phyloP scores from a whole-genome alignment of 2,329 filamentous ascomycete genomes.

The Colletotrichum aenigma region DNA sequence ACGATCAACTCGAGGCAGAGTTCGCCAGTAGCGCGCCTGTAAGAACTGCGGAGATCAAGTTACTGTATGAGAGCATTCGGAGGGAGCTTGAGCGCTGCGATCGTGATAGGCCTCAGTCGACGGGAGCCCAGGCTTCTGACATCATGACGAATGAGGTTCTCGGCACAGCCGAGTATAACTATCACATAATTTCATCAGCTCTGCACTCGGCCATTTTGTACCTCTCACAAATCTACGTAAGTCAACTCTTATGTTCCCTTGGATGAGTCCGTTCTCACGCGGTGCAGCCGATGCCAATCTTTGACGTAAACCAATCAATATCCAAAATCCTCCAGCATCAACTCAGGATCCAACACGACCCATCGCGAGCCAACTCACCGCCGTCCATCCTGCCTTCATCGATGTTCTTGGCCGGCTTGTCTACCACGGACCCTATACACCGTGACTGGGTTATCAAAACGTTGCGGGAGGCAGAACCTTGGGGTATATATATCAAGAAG shows the following conservation, averaged over 20 bases:
- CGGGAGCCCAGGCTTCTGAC: fast-evolving
- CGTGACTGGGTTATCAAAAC: not conserved
- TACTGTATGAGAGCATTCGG: not conserved
- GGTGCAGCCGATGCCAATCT: not conserved
- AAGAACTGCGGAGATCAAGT: not conserved
- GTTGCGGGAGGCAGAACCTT: not conserved
- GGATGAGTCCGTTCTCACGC: not conserved
- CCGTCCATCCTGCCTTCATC: not conserved
- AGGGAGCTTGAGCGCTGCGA: not conserved
- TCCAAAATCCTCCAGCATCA: not conserved
- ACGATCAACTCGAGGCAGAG: not conserved
- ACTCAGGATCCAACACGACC: not conserved
- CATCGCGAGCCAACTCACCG: not conserved
- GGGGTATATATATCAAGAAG: not conserved
- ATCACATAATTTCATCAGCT: not conserved
- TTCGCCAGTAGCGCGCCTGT: not conserved
- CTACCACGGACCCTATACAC: not conserved
- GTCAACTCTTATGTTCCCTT: no score
- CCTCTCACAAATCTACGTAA: not conserved
- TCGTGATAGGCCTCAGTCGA: not conserved
- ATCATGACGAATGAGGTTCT: not conserved
- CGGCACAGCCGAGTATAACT: not conserved
- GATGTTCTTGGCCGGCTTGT: not conserved
- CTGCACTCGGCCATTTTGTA: not conserved
- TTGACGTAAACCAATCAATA: not conserved